Conservation (phyloP, 495 filamentous ascomycete genomes). For the Aspergillus avenaceus region DNA sequence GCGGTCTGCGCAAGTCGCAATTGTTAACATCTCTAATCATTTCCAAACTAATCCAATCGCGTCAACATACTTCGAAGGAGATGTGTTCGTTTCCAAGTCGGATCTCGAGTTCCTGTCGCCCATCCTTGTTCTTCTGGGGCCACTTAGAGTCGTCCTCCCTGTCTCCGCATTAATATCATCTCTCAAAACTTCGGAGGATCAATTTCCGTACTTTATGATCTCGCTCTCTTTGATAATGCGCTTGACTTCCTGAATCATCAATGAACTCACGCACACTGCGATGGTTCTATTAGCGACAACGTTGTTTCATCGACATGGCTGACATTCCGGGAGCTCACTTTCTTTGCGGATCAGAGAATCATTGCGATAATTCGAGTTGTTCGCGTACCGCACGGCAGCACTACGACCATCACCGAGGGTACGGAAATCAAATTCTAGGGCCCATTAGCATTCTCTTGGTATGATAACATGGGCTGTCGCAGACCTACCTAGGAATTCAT, state of each 20-base stretch:
- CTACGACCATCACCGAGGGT: slow-evolving; percentile 91
- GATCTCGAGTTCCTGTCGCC: slow-evolving; percentile 95
- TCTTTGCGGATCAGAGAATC: slow-evolving; percentile 99
- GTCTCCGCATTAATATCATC: slow-evolving; percentile 10
- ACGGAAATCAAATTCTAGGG: slow-evolving; percentile 91
- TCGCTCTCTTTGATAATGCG: slow-evolving; percentile 96
- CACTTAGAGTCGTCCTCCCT: slow-evolving; percentile 99
- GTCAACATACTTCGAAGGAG: slow-evolving; percentile 78
- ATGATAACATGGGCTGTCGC: background rate
- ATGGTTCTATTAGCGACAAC: slow-evolving; percentile 17
- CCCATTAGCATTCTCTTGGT: slow-evolving; percentile 26
- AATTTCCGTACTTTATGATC: slow-evolving; percentile 78
- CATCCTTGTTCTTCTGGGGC: slow-evolving; percentile 99
- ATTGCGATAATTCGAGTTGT: slow-evolving; percentile 99
- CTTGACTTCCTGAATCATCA: slow-evolving; percentile 94
- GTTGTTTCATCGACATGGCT: background rate
- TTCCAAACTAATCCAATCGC: background rate
- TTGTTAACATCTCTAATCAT: background rate
- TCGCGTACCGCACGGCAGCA: slow-evolving; percentile 93
- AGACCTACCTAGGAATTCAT: slow-evolving; percentile 88
- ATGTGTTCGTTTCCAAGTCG: slow-evolving; percentile 93
- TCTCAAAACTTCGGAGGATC: background rate
- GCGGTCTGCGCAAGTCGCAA: slow-evolving; percentile 66
- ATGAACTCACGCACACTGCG: slow-evolving; percentile 90
- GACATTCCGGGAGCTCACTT: slow-evolving; percentile 58